A percentile compares a stretch with the other conserved stretches of the same genome.
Conservation (phyloP, 179 eudicot genomes). For the Spergularia azorica region DNA sequence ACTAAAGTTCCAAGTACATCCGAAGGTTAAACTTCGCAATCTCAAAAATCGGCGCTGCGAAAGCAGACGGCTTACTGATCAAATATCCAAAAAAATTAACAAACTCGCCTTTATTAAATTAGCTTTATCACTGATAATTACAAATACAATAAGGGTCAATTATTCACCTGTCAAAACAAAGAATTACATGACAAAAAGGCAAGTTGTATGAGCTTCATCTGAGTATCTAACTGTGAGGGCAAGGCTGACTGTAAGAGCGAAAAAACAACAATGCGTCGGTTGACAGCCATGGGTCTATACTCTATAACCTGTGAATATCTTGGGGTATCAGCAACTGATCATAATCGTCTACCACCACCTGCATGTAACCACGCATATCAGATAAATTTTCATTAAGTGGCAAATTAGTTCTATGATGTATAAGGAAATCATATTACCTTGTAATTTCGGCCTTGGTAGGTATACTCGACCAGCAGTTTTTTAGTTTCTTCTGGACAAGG, state of each 20-base stretch:
- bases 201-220: slow-evolving; percentile 18
- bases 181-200: slow-evolving; percentile 1
- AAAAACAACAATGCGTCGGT: not conserved
- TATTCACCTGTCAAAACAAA: slow-evolving; percentile 12
- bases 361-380: not conserved
- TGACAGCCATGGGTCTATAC: slow-evolving; percentile 16
- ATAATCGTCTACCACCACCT: slow-evolving; percentile 75
- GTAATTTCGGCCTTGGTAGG: slow-evolving; percentile 43
- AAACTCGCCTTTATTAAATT: slow-evolving; percentile 1
- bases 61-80: too few species aligned
- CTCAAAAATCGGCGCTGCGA: too few species aligned
- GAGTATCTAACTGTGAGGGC: not conserved
- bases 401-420: not conserved
- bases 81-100: too few species aligned
- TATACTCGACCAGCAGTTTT: slow-evolving; percentile 67
- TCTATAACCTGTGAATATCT: slow-evolving; percentile 43
- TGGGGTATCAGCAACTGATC: slow-evolving; percentile 70
- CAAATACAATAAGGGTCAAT: slow-evolving; percentile 21
- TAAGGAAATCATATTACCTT: slow-evolving; percentile 45
- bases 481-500: slow-evolving; percentile 92
- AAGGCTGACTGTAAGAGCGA: not conserved
- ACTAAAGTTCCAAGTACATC: too few species aligned
- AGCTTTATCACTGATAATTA: slow-evolving; percentile 16
- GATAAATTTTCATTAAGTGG: too few species aligned
- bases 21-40: too few species aligned